Base-by-base conservation (phyloP, 2,329 filamentous ascomycete genomes). In the Aspergillus floridensis region DNA sequence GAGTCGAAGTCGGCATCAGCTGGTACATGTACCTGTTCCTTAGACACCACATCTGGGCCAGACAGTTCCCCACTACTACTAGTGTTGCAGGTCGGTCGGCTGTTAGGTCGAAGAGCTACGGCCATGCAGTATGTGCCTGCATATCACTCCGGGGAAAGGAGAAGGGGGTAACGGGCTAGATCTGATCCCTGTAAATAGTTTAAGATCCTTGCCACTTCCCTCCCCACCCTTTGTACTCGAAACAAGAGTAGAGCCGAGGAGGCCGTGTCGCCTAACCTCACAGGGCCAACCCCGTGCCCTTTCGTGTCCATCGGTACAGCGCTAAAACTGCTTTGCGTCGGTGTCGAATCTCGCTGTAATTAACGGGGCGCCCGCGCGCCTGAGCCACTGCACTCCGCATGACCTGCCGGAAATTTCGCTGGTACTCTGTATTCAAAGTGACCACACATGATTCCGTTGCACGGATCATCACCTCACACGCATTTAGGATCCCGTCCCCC, bases 351-450 rank as follows among this genome's bases (percentile, higher is more conserved):
- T 96, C 92, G 63, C 88, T 88, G 52, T 92, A 85, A 68, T 96
- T 92, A 70, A 96, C 91, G 7, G 91, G 88, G 53, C 92, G 86
- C 31, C 92, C 93, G 53, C 90, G 88, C 53, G 96, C 92, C 74
- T 96, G 91, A 12, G 91, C 90, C 16, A 97, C 82, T 31, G 93
- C 92, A 61, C 90, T 93, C 53, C 92, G 89, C 92, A 97, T 96
- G 38, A 96, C 92, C 77, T 93, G 93, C 67, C 92, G 90, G 79
- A 97, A 96, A 77, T 96, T 96, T 67, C 93, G 85, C 89, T 96
- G 93, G 76, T 96, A 97, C 74, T 96, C 92, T 1, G 92, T 96
- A 73, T 91, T 95, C 54, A 96, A 81, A 11, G 92, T 96, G 59
- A 95, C 92, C 21, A 96, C 91, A 72, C 92, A 96, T 5, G 92